Percentiles rank a stretch among this genome's conserved stretches.
Evolutionary conservation across 495 filamentous ascomycete genomes (phyloP).

Genomic region (Hyphodiscus hymeniophilus): DNA sequence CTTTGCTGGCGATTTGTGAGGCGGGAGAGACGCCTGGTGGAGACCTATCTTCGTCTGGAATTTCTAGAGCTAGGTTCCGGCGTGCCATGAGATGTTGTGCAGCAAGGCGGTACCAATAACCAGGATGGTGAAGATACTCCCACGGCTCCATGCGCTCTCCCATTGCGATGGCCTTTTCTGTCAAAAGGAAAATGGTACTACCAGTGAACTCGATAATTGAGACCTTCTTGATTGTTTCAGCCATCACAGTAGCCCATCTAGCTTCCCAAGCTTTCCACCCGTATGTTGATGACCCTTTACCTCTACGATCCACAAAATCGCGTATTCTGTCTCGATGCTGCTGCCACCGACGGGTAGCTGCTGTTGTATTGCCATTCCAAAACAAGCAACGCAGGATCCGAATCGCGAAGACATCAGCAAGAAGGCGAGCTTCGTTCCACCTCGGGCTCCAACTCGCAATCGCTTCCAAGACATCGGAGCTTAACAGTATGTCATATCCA

Average conservation of each 20-base stretch:
- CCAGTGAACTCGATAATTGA: conserved; percentile 33
- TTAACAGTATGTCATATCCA: conserved; percentile 74
- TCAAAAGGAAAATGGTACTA: conserved; percentile 33
- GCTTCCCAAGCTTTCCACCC: conserved; percentile 86
- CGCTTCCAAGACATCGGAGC: conserved; percentile 72
- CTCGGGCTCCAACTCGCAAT: conserved; percentile 80
- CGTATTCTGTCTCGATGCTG: conserved; percentile 59
- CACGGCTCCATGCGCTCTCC: conserved; percentile 62
- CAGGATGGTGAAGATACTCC: conserved; percentile 77
- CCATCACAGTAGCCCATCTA: conserved; percentile 75
- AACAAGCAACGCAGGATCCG: conserved; percentile 73
- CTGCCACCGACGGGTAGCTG: conserved; percentile 69
- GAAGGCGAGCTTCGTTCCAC: conserved; percentile 76
- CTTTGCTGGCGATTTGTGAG: conserved; percentile 56
- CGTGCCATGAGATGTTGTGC: conserved; percentile 57
- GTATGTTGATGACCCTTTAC: conserved; percentile 73
- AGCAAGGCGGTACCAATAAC: conserved; percentile 75
- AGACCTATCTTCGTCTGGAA: conserved; percentile 66
- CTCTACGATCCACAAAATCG: conserved; percentile 71
- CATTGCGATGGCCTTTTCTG: conserved; percentile 58
- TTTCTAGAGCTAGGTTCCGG: conserved; percentile 51
- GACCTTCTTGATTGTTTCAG: conserved; percentile 61
- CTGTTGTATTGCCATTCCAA: conserved; percentile 63
- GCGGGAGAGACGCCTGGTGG: conserved; percentile 59
- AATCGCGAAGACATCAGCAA: conserved; percentile 72